These are phyloP conservation scores for Brettanomyces sp. DNA, from an alignment of 805 yeast species.

Conservation along the genomic window DNA sequence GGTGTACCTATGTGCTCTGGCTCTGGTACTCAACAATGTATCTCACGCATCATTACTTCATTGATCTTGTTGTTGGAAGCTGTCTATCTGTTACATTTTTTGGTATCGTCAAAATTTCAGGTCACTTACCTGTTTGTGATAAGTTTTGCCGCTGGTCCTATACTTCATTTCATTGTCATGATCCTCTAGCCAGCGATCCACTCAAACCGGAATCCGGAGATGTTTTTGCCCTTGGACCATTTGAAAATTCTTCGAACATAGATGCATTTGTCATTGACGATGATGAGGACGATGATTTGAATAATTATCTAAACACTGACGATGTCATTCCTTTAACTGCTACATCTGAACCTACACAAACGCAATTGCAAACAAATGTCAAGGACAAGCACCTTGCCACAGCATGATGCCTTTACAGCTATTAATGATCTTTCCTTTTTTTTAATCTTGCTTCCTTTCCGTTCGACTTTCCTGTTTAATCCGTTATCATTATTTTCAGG, in stretches of 20 bases:
- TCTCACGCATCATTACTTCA: slow-evolving; percentile 90
- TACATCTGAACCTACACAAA: no score
- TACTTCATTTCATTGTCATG: slow-evolving; percentile 5
- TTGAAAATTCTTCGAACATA: background rate
- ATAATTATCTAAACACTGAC: no score
- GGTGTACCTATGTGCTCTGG: slow-evolving; percentile 78
- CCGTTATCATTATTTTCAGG: background rate
- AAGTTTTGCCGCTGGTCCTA: slow-evolving; percentile 42
- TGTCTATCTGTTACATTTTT: slow-evolving; percentile 66
- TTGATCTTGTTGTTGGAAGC: slow-evolving; percentile 92
- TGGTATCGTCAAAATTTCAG: slow-evolving; percentile 52
- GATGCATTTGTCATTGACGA: slow-evolving; percentile 1
- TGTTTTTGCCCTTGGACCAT: background rate
- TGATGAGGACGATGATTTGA: background rate
- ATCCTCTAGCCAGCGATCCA: slow-evolving; percentile 6
- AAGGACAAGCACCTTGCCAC: no score
- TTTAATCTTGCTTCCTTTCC: no score
- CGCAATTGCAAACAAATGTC: no score
- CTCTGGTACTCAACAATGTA: slow-evolving; percentile 99
- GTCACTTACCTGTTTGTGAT: slow-evolving; percentile 43
- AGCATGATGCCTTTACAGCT: no score
- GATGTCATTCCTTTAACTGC: no score
- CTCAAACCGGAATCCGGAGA: background rate
- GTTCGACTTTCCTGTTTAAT: background rate
- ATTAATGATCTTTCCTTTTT: no score